These are phyloP conservation scores for Russula earlei DNA, from an alignment of 768 basidiomycete genomes.

Conservation along the genomic window DNA sequence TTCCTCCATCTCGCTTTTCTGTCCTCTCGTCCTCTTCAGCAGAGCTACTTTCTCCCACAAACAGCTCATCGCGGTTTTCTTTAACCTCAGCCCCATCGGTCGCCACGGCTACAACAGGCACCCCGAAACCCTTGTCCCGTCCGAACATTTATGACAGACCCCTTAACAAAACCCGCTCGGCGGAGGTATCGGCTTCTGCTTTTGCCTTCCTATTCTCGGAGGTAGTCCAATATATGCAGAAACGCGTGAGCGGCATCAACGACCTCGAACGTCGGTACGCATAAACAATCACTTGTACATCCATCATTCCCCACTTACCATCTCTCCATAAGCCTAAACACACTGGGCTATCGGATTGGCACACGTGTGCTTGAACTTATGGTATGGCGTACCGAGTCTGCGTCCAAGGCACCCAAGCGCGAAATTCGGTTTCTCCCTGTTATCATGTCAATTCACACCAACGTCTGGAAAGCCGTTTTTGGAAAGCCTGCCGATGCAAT, in stretches of 20 bases:
- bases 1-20: conserved; percentile 57
- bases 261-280: conserved; percentile 87
- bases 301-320: neutral
- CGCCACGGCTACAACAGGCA: conserved; percentile 29
- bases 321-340: conserved; percentile 59
- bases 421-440: conserved; percentile 86
- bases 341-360: conserved; percentile 88
- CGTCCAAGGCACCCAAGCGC: conserved; percentile 84
- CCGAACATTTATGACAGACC: conserved; percentile 85
- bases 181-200: conserved; percentile 77
- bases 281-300: neutral
- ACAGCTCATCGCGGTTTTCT: conserved; percentile 61
- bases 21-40: conserved; percentile 46
- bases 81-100: conserved; percentile 48
- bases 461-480: conserved; percentile 91
- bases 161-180: conserved; percentile 75
- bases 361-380: conserved; percentile 79
- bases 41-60: conserved; percentile 45
- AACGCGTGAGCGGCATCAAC: conserved; percentile 86
- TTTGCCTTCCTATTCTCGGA: conserved; percentile 91
- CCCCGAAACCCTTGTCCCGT: conserved; percentile 35
- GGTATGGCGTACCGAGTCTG: conserved; percentile 67
- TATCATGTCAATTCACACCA: conserved; percentile 89
- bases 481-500: conserved; percentile 90
- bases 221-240: conserved; percentile 92